Percentiles rank a stretch among this genome's conserved stretches.
These are phyloP conservation scores for Furcasterigmium sp. DNA, from an alignment of 2,329 filamentous ascomycete genomes.

Conservation along the genomic window DNA sequence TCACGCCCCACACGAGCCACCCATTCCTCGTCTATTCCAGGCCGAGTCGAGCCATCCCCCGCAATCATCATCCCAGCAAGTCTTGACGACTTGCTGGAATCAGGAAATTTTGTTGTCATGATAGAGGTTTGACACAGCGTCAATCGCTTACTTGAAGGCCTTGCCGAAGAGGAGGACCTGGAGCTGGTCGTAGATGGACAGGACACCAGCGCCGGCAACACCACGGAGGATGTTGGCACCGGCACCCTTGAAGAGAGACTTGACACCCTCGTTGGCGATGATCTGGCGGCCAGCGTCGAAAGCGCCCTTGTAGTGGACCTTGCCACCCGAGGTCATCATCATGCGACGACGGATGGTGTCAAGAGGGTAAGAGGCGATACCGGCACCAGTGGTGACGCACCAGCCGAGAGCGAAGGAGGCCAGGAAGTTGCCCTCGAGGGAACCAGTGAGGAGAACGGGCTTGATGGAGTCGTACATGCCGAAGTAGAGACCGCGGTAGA, in stretches of 20 bases:
- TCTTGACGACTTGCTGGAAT: not conserved
- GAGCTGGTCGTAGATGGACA: slow-evolving; percentile 99
- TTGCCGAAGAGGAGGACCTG: slow-evolving; percentile 99
- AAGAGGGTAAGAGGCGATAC: slow-evolving; percentile 99
- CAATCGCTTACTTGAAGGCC: slow-evolving; percentile 69
- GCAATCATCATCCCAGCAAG: not conserved
- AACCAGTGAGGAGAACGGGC: slow-evolving; percentile 89
- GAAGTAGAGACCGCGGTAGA: slow-evolving; percentile 99
- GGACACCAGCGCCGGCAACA: slow-evolving; percentile 99
- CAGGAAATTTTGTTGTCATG: not conserved
- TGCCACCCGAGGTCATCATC: slow-evolving; percentile 91
- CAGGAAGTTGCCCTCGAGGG: slow-evolving; percentile 97
- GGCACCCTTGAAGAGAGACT: slow-evolving; percentile 99
- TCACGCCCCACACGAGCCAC: slow-evolving; percentile 30
- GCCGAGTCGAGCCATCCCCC: not conserved
- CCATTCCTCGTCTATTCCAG: slow-evolving; percentile 21
- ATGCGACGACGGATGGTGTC: slow-evolving; percentile 99
- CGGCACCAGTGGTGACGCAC: slow-evolving; percentile 99
- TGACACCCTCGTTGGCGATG: slow-evolving; percentile 93
- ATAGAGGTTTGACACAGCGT: not conserved
- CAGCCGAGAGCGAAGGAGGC: slow-evolving; percentile 98
- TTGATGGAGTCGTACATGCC: slow-evolving; percentile 99
- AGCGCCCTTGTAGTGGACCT: slow-evolving; percentile 99
- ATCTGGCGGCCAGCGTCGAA: slow-evolving; percentile 96
- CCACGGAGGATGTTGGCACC: slow-evolving; percentile 99